Evolutionary conservation across 768 basidiomycete genomes (phyloP), one percentile per base, ranked within the genome.

Genomic region (Leccinum fibrillosum): DNA sequence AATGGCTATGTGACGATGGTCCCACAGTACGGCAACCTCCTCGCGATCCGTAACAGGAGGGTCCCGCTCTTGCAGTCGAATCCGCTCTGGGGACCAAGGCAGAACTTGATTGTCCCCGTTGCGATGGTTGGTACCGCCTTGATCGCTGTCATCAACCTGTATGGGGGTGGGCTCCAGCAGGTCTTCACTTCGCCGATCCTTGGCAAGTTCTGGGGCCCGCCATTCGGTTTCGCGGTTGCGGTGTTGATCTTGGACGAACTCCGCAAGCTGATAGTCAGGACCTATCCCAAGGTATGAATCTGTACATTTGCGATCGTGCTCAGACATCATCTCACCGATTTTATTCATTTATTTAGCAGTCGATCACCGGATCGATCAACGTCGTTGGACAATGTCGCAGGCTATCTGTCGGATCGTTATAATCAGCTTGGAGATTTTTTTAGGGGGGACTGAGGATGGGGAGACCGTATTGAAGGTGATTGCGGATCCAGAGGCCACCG

Each of bases 1-100:
- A 17, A 32, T 53, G 79, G 78, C 61, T 80, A 80, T 57, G 75
- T 80, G 54, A 77, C 80, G 17, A 74, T 82, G 64, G 80, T 82
- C 56, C 65, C 79, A 13, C 78, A 80, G 58, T 80, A 74, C 45
- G 77, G 78, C 7, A 72, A 56, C 34, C 68, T 80, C 15, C 76
- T 80, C 15, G 67, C 78, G 9, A 74, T 76, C 21, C 77, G 79
- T 3, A 80, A 79, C 65, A 70, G 78, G 54, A 74, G 78, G 51
- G 71, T 80, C 0, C 80, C 78, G 1, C 64, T 80, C 8, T 55
- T 80, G 39, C 67, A 74, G 13, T 77, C 77, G 28, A 78, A 79
- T 50, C 78, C 78, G 1, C 67, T 80, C 30, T 78, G 80, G 75
- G 78, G 78, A 11, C 78, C 78, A 8, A 76, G 79, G 37, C 70